Conservation (phyloP, 768 basidiomycete species). For the Gyrodon lividus region DNA sequence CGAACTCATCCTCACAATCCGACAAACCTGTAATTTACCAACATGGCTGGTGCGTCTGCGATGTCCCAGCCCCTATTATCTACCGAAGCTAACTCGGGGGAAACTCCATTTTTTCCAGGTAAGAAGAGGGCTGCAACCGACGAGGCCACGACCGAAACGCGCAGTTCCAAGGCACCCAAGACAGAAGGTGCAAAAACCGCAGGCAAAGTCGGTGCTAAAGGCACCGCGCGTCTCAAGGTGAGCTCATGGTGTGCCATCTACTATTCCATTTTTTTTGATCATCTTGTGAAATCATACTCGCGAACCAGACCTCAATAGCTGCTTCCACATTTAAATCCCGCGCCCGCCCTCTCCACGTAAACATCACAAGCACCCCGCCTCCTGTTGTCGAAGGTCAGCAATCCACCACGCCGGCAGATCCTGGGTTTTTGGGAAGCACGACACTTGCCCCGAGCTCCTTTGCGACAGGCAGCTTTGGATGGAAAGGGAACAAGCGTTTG, state of each 20-base stretch:
- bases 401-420: constrained; percentile 43
- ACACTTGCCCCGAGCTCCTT: constrained; percentile 61
- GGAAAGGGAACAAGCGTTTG: constrained; percentile 75
- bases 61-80: constrained; percentile 11
- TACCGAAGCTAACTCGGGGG: background rate
- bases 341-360: constrained; percentile 68
- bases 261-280: background rate
- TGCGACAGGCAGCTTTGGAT: constrained; percentile 77
- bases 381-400: constrained; percentile 32
- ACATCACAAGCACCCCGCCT: constrained; percentile 65
- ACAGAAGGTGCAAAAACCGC: constrained; percentile 35
- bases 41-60: constrained; percentile 30
- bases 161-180: constrained; percentile 53
- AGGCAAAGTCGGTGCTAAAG: constrained; percentile 36
- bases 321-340: constrained; percentile 57
- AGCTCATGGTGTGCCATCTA: constrained; percentile 14
- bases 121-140: constrained; percentile 49
- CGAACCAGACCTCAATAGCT: constrained; percentile 43
- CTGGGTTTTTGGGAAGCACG: constrained; percentile 58
- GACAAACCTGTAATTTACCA: background rate
- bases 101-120: constrained; percentile 21
- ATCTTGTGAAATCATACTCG: background rate
- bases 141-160: constrained; percentile 32
- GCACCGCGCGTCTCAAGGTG: constrained; percentile 48
- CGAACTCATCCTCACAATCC: background rate